These are phyloP conservation scores for Coffea humblotiana DNA, from an alignment of 305 asterid species.

Conservation along the genomic window DNA sequence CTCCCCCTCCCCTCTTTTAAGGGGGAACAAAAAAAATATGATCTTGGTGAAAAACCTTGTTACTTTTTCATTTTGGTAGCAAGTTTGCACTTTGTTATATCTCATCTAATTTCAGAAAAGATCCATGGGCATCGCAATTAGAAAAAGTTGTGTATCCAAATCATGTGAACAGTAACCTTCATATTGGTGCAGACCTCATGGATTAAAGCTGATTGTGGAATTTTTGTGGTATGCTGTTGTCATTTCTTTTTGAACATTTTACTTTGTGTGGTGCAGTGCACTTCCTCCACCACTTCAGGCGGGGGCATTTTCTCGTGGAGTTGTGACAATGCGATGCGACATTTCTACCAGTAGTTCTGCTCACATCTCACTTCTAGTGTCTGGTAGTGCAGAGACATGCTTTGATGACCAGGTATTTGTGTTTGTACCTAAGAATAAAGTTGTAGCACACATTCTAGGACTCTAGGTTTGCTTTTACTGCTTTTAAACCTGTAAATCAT, in stretches of 20 bases:
- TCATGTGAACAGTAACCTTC: not conserved
- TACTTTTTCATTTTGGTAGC: constrained; percentile 3
- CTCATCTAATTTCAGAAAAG: constrained; percentile 4
- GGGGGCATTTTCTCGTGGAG: constrained; percentile 92
- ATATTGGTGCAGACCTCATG: not conserved
- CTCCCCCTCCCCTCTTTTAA: not conserved
- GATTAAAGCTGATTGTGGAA: constrained; percentile 1
- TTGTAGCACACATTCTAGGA: not conserved
- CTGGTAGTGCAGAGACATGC: constrained; percentile 97
- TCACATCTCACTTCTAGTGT: constrained; percentile 89
- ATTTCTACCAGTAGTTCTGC: constrained; percentile 89
- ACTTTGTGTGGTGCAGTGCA: constrained; percentile 51
- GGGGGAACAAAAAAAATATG: not conserved
- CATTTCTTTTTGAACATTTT: not conserved
- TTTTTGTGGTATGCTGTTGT: constrained; percentile 3
- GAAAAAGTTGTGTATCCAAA: not conserved
- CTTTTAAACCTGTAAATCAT: constrained; percentile 20
- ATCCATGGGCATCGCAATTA: not conserved
- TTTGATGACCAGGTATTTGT: constrained; percentile 85
- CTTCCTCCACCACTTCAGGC: constrained; percentile 99
- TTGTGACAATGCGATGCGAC: constrained; percentile 97
- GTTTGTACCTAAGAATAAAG: not conserved
- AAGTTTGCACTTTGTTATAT: constrained; percentile 2
- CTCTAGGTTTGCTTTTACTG: not conserved
- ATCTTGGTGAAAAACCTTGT: constrained; percentile 2